Conservation (phyloP, 2,329 filamentous ascomycete genomes). For the Pseudogymnoascus sp. region DNA sequence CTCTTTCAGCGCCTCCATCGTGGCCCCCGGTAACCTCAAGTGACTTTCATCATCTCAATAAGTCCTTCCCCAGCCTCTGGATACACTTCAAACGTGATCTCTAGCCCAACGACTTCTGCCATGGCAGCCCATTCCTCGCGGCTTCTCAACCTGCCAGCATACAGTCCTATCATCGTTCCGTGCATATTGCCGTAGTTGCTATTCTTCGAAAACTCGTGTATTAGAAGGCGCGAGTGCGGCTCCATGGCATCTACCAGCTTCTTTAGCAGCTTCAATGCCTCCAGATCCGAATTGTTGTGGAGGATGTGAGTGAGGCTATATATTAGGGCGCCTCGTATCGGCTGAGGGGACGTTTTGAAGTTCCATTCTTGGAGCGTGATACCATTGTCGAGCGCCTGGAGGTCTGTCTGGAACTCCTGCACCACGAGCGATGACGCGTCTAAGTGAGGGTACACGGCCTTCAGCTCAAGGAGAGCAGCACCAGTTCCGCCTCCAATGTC, state of each 20-base stretch:
- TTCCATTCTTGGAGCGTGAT: slow-evolving; percentile 30
- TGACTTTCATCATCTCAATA: slow-evolving; percentile 28
- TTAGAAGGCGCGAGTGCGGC: slow-evolving; percentile 27
- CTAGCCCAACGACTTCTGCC: slow-evolving; percentile 27
- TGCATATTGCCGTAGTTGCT: slow-evolving; percentile 29
- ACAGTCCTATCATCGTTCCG: slow-evolving; percentile 31
- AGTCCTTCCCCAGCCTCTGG: slow-evolving; percentile 28
- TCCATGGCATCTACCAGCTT: slow-evolving; percentile 30
- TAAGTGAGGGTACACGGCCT: slow-evolving; percentile 28
- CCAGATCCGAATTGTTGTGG: slow-evolving; percentile 31
- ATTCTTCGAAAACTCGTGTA: slow-evolving; percentile 32
- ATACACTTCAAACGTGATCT: slow-evolving; percentile 31
- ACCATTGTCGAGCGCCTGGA: slow-evolving; percentile 17
- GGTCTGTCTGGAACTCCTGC: slow-evolving; percentile 30
- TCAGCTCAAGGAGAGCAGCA: slow-evolving; percentile 30
- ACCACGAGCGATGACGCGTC: slow-evolving; percentile 25
- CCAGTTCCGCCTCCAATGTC: slow-evolving; percentile 33
- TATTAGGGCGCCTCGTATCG: slow-evolving; percentile 27
- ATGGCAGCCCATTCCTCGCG: slow-evolving; percentile 29
- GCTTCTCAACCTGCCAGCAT: slow-evolving; percentile 29
- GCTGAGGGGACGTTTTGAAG: slow-evolving; percentile 29
- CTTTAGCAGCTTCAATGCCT: slow-evolving; percentile 29
- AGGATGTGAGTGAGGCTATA: slow-evolving; percentile 31
- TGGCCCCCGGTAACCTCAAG: neutral
- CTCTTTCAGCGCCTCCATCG: neutral